A percentile compares a stretch with the other conserved stretches of the same genome.
These are phyloP conservation scores for Starmerella bombi DNA, from an alignment of 805 yeast genomes.

Conservation along the genomic window DNA sequence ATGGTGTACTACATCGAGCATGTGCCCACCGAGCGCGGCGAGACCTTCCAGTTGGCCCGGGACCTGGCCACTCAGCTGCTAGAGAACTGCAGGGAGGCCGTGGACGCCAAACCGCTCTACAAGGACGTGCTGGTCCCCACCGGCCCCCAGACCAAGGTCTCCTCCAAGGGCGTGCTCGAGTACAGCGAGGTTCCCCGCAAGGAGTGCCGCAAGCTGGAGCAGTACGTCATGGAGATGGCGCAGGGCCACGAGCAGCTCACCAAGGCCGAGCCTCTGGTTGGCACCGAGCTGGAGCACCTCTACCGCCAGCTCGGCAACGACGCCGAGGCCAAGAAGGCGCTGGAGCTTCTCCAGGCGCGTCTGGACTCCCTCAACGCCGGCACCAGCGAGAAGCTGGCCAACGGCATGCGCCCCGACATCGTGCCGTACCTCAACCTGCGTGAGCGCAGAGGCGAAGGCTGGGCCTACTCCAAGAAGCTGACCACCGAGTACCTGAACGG, in stretches of 20 bases:
- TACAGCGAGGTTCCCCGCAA: slow-evolving; percentile 81
- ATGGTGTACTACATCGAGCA: slow-evolving; percentile 91
- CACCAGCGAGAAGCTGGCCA: slow-evolving; percentile 12
- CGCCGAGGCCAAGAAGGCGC: slow-evolving; percentile 21
- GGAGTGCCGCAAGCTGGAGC: slow-evolving; percentile 85
- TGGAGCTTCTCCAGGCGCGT: slow-evolving; percentile 21
- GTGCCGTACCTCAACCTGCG: slow-evolving; percentile 91
- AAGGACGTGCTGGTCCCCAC: slow-evolving; percentile 91
- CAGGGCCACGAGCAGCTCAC: slow-evolving; percentile 74
- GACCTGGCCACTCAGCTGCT: slow-evolving; percentile 83
- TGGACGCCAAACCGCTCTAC: slow-evolving; percentile 73
- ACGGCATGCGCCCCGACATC: slow-evolving; percentile 40
- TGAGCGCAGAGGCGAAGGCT: slow-evolving; percentile 57
- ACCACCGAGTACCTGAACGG: slow-evolving; percentile 76
- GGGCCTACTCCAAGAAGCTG: slow-evolving; percentile 72
- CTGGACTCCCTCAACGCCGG: slow-evolving; percentile 7
- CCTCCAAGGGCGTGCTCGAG: slow-evolving; percentile 71
- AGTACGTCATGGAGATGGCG: slow-evolving; percentile 93
- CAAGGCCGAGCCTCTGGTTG: slow-evolving; percentile 29
- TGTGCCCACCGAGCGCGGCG: slow-evolving; percentile 75
- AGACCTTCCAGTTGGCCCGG: slow-evolving; percentile 82
- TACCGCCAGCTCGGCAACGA: slow-evolving; percentile 18
- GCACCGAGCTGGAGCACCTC: slow-evolving; percentile 32
- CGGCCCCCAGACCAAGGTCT: slow-evolving; percentile 84
- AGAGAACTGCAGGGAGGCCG: slow-evolving; percentile 85